A percentile compares a stretch with the other conserved stretches of the same genome.
These are phyloP conservation scores for Trichophyton benhamiae DNA, from an alignment of 2,329 filamentous ascomycete species.

Conservation along the genomic window DNA sequence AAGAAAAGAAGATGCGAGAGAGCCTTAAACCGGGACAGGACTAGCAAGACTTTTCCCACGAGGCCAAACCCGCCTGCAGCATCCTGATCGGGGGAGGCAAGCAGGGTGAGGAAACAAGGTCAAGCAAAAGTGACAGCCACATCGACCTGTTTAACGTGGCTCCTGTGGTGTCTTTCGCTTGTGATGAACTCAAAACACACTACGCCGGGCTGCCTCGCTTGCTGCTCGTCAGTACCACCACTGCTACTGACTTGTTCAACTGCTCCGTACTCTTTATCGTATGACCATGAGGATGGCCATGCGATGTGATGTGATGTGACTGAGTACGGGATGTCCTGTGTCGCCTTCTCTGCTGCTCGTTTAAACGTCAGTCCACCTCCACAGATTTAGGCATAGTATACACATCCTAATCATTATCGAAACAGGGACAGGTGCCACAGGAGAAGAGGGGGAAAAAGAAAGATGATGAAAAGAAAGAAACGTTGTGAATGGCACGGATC, in stretches of 20 bases:
- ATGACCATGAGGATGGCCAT: neutral
- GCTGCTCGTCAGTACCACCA: neutral
- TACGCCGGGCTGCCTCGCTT: neutral
- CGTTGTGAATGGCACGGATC: neutral
- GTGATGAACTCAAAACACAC: neutral
- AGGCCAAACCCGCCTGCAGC: neutral
- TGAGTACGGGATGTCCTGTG: neutral
- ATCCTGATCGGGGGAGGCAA: neutral
- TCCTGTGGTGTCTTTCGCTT: conserved; percentile 3
- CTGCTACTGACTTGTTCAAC: neutral
- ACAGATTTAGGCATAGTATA: neutral
- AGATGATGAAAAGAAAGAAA: neutral
- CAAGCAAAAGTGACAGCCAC: neutral
- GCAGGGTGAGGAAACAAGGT: neutral
- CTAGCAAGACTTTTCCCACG: neutral
- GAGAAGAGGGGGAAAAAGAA: neutral
- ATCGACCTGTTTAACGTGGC: neutral
- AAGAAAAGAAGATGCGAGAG: neutral
- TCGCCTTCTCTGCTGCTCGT: neutral
- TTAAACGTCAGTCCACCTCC: neutral
- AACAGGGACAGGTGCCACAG: neutral
- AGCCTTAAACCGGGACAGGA: neutral
- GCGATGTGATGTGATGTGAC: conserved; percentile 2
- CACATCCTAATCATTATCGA: neutral
- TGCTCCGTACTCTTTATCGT: neutral